Base-by-base conservation (phyloP, 2,329 filamentous ascomycete species). In the Myriosclerotinia curreyana region DNA sequence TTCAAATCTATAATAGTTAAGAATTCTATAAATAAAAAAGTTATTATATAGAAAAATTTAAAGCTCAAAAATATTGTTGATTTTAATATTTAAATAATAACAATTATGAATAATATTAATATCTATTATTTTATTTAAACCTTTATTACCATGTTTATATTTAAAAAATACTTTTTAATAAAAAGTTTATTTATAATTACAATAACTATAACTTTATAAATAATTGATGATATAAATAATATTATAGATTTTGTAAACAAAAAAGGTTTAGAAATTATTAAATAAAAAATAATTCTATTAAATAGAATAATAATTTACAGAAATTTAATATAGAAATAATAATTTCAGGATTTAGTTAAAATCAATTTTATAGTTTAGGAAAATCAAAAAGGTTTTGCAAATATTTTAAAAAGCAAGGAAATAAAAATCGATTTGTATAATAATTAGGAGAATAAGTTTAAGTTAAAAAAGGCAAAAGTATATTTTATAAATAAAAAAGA, bases 81-180 rank as follows among this genome's bases (percentile, higher is more conserved):
- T 44, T 44, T 5, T 20, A 5, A 20, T 20, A 44, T 20, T 20
- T 7, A 44, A 20, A 7, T 5, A 20, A 44, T 44, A 44, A 20
- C 6, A 20, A n/a, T 7, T 20, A 44, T 44, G 3, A 17, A 44
- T 5, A 44, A 44, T 2, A 42, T 15, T 3, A 5, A 42, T 15
- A 15, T 42, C 5, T 42, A 42, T 42, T 15, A 17, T 17, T 15
- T 42, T 15, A 15, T 15, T 14, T 2, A 42, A 42, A 42, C 12
- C 14, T 17, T 42, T 14, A 0, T 3, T 1, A 42, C 0, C 5
- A 42, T 3, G 0, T 42, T 15, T 17, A 15, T 3, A 2, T 42
- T 15, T 3, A 42, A 15, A 42, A 42, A 42, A 15, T 15, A 14
- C 6, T 15, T 42, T 42, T 42, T 42, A 15, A 15, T 5, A 5